Conservation (phyloP, 1,284 basidiomycete species). For the Lignosus rhinocerotis region DNA sequence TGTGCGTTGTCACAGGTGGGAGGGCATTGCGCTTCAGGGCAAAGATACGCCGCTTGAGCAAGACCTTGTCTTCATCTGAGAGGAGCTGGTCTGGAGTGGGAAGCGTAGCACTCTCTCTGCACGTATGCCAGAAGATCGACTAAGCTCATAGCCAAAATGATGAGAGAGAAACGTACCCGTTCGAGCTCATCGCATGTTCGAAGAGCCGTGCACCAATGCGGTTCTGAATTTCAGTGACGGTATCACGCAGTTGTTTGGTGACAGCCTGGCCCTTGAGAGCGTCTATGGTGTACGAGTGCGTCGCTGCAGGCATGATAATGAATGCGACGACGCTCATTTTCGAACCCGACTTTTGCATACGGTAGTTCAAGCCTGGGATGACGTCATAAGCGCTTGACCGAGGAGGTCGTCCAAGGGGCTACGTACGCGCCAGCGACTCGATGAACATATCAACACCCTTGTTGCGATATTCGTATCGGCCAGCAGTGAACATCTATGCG, state of each 20-base stretch:
- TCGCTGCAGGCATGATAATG: slow-evolving; percentile 97
- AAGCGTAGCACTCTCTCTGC: slow-evolving; percentile 73
- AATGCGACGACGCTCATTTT: slow-evolving; percentile 93
- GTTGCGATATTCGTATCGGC: slow-evolving; percentile 97
- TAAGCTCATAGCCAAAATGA: not conserved
- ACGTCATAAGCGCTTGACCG: not conserved
- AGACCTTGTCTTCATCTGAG: slow-evolving; percentile 91
- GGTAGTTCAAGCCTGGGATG: slow-evolving; percentile 73
- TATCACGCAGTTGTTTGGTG: slow-evolving; percentile 93
- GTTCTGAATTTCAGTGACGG: slow-evolving; percentile 92
- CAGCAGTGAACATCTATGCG: slow-evolving; percentile 91
- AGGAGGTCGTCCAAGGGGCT: slow-evolving; percentile 1
- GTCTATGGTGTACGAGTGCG: slow-evolving; percentile 96
- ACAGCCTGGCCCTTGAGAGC: slow-evolving; percentile 98
- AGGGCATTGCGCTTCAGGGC: slow-evolving; percentile 93
- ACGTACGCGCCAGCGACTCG: slow-evolving; percentile 86
- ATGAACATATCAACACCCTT: slow-evolving; percentile 99
- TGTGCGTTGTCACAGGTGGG: slow-evolving; percentile 94
- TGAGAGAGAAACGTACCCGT: slow-evolving; percentile 56
- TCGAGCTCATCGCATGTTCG: slow-evolving; percentile 91
- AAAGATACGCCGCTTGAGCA: slow-evolving; percentile 94
- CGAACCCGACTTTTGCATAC: slow-evolving; percentile 79
- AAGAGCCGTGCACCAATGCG: slow-evolving; percentile 90
- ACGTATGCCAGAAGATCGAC: not conserved
- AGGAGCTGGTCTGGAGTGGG: slow-evolving; percentile 79